phyloP scores from a whole-genome alignment of 192 early-diverging fungal genomes.

The Backusella circina region DNA sequence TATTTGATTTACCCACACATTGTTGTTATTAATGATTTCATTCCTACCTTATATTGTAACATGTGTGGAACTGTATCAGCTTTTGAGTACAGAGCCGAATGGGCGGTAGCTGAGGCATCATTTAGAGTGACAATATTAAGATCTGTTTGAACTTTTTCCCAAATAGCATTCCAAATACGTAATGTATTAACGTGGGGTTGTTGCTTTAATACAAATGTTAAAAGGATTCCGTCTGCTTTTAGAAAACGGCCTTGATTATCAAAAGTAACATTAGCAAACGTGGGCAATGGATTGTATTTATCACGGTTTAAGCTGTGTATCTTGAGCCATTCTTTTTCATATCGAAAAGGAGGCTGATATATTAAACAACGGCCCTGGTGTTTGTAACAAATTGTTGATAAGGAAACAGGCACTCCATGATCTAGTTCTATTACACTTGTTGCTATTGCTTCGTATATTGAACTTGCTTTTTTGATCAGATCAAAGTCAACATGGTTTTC shows the following conservation, averaged over 20 bases:
- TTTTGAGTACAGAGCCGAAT: neutral
- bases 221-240: conserved; percentile 45
- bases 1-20: neutral
- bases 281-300: conserved; percentile 9
- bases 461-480: conserved; percentile 11
- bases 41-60: conserved; percentile 10
- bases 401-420: neutral
- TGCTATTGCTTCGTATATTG: conserved; percentile 8
- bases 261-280: conserved; percentile 21
- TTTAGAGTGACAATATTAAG: neutral
- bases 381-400: conserved; percentile 16
- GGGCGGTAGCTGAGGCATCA: neutral
- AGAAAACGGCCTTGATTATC: conserved; percentile 17
- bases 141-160: neutral
- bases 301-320: neutral
- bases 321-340: conserved; percentile 12
- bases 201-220: conserved; percentile 50
- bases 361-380: conserved; percentile 44
- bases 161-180: conserved; percentile 22
- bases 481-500: conserved; percentile 16
- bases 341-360: conserved; percentile 39
- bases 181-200: neutral
- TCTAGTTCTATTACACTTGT: neutral
- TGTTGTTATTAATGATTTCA: neutral
- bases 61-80: conserved; percentile 3